These are phyloP conservation scores for Exutisphaerella laricina DNA, from an alignment of 2,329 filamentous ascomycete genomes.

Conservation along the genomic window DNA sequence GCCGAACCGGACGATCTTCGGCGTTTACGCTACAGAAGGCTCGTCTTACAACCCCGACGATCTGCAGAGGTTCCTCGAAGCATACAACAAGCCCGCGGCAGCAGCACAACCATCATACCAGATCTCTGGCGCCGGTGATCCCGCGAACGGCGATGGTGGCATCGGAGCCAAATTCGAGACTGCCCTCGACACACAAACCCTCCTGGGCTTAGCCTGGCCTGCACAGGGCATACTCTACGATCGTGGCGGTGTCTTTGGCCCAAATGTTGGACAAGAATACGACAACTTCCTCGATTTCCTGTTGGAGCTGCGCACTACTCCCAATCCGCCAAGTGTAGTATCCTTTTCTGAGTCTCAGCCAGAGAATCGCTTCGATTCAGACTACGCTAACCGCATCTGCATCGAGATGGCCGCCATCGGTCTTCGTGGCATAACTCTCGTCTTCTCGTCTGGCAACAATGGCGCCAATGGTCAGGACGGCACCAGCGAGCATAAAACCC, in stretches of 20 bases:
- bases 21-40: conserved; percentile 25
- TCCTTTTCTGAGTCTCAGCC: conserved; percentile 21
- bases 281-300: conserved; percentile 25
- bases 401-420: conserved; percentile 59
- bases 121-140: conserved; percentile 20
- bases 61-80: conserved; percentile 17
- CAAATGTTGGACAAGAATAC: conserved; percentile 17
- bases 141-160: conserved; percentile 10
- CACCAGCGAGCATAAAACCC: conserved; percentile 38
- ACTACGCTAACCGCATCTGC: conserved; percentile 58
- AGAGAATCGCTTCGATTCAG: conserved; percentile 19
- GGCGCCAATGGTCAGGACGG: conserved; percentile 34
- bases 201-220: conserved; percentile 22
- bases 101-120: conserved; percentile 14
- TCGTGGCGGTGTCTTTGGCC: conserved; percentile 24
- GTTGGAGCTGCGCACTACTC: conserved; percentile 21
- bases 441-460: conserved; percentile 58
- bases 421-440: conserved; percentile 56
- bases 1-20: conserved; percentile 23
- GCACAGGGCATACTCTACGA: conserved; percentile 23
- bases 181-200: conserved; percentile 20
- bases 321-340: conserved; percentile 22
- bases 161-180: conserved; percentile 23
- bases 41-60: conserved; percentile 16
- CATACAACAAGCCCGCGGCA: conserved; percentile 22